A percentile compares a stretch with the other conserved stretches of the same genome.
Conservation (phyloP, 2,329 filamentous ascomycete genomes). For the Fusarium irregulare region DNA sequence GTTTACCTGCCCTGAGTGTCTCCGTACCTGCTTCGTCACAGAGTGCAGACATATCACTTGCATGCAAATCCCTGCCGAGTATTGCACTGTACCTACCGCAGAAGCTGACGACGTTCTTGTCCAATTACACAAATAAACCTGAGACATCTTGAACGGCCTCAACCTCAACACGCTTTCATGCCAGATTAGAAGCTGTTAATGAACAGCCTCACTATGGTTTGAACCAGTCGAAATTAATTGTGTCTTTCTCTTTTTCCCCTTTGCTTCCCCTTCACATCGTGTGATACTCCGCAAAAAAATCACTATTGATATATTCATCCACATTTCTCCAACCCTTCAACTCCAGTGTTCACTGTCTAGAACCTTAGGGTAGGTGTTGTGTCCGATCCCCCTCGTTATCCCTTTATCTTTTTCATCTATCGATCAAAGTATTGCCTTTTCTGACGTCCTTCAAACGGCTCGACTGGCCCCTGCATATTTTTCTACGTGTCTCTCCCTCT, state of each 20-base stretch:
- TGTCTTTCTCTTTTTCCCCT: background rate
- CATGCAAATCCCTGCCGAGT: slow-evolving; percentile 2
- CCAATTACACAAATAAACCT: slow-evolving; percentile 11
- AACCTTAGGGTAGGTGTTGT: slow-evolving; percentile 6
- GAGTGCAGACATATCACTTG: background rate
- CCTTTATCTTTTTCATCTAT: slow-evolving; percentile 10
- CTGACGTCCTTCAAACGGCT: background rate
- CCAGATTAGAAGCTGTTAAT: background rate
- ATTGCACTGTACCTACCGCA: slow-evolving; percentile 23
- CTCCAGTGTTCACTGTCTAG: background rate
- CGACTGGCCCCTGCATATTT: slow-evolving; percentile 11
- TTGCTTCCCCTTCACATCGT: background rate
- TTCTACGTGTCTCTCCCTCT: slow-evolving; percentile 24
- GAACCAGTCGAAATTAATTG: background rate
- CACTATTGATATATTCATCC: slow-evolving; percentile 15
- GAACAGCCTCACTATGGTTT: background rate
- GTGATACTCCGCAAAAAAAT: background rate
- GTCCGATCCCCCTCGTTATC: slow-evolving; percentile 2
- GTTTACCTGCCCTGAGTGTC: background rate
- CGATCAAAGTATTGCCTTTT: slow-evolving; percentile 15
- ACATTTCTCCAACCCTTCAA: slow-evolving; percentile 16
- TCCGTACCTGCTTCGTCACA: slow-evolving; percentile 9
- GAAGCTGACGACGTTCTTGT: background rate
- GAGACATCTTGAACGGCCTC: slow-evolving; percentile 14
- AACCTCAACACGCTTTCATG: slow-evolving; percentile 13